phyloP scores from a whole-genome alignment of 23 red algal species.

The Gracilaria domingensis region DNA sequence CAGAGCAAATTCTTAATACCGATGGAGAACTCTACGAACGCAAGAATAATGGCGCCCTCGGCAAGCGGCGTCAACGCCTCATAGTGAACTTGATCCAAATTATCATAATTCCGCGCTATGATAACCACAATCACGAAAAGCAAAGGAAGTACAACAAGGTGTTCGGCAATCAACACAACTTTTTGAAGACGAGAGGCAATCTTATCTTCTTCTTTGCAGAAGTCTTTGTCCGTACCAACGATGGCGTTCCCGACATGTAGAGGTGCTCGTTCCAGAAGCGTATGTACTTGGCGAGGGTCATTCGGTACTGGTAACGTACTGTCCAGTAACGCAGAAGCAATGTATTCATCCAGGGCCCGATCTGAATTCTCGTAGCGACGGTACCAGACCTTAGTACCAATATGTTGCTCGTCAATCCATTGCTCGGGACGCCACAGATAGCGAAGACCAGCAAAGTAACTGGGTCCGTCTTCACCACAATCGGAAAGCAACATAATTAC shows the following conservation, averaged over 20 bases:
- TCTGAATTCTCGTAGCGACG: slow-evolving; percentile 1
- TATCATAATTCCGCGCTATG: slow-evolving; percentile 27
- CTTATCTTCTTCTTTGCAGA: slow-evolving; percentile 19
- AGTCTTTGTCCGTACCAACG: slow-evolving; percentile 26
- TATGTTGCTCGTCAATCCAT: slow-evolving; percentile 37
- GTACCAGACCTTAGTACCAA: slow-evolving; percentile 34
- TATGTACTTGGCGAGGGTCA: neutral
- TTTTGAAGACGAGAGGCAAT: slow-evolving; percentile 18
- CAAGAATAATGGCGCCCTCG: slow-evolving; percentile 32
- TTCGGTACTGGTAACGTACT: neutral
- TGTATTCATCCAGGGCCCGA: slow-evolving; percentile 11
- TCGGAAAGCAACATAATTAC: slow-evolving; percentile 40
- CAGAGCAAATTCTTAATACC: slow-evolving; percentile 43
- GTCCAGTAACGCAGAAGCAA: slow-evolving; percentile 26
- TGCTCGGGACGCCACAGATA: slow-evolving; percentile 45
- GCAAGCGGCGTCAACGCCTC: slow-evolving; percentile 22
- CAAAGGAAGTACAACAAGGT: slow-evolving; percentile 52
- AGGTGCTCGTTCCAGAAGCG: slow-evolving; percentile 6
- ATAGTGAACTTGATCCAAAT: slow-evolving; percentile 14
- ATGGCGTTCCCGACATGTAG: slow-evolving; percentile 41
- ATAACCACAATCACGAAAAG: slow-evolving; percentile 31
- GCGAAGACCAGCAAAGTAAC: slow-evolving; percentile 38
- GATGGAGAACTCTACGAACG: slow-evolving; percentile 41
- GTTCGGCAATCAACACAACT: slow-evolving; percentile 28
- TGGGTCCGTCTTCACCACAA: slow-evolving; percentile 41